Evolutionary conservation across 345 rosid genomes (phyloP).

Genomic region (Bruguiera parviflora): DNA sequence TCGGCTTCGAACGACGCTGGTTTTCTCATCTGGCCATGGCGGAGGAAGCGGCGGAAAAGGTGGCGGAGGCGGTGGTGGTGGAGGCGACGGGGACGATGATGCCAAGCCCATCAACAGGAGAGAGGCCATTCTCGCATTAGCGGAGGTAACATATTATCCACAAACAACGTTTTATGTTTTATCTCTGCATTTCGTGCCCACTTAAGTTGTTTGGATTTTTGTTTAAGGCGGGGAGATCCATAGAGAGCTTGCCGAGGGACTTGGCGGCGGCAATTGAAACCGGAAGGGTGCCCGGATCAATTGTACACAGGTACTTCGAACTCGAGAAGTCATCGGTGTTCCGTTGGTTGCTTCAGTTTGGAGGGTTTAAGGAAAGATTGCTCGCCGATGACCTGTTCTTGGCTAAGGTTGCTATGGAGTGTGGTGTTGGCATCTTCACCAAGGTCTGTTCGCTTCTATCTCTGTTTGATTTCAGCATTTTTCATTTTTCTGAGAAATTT

Average conservation of each 20-base stretch:
- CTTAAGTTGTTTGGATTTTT: constrained; percentile 7
- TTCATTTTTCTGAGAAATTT: neutral
- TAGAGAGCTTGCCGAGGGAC: constrained; percentile 60
- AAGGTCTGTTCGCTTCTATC: constrained; percentile 39
- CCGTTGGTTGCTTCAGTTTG: constrained; percentile 57
- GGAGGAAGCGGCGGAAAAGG: constrained; percentile 20
- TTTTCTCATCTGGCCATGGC: constrained; percentile 33
- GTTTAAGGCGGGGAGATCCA: constrained; percentile 41
- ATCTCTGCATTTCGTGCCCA: neutral
- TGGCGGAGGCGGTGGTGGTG: constrained; percentile 18
- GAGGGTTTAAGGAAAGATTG: constrained; percentile 65
- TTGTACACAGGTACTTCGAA: constrained; percentile 47
- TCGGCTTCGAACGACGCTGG: constrained; percentile 2
- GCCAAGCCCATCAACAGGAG: constrained; percentile 36
- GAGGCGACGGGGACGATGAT: constrained; percentile 24
- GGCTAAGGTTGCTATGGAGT: constrained; percentile 64
- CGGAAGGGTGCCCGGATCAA: constrained; percentile 51
- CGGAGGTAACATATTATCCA: constrained; percentile 29
- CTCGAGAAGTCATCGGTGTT: constrained; percentile 49
- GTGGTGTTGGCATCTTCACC: constrained; percentile 73
- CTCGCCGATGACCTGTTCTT: constrained; percentile 70
- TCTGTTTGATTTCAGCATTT: neutral
- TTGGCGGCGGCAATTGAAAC: constrained; percentile 51
- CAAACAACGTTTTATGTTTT: neutral
- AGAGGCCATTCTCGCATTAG: constrained; percentile 46